Evolutionary conservation across 2,329 filamentous ascomycete species (phyloP), one percentile per base, ranked within the genome.

Genomic region (Talaromyces sp.): DNA sequence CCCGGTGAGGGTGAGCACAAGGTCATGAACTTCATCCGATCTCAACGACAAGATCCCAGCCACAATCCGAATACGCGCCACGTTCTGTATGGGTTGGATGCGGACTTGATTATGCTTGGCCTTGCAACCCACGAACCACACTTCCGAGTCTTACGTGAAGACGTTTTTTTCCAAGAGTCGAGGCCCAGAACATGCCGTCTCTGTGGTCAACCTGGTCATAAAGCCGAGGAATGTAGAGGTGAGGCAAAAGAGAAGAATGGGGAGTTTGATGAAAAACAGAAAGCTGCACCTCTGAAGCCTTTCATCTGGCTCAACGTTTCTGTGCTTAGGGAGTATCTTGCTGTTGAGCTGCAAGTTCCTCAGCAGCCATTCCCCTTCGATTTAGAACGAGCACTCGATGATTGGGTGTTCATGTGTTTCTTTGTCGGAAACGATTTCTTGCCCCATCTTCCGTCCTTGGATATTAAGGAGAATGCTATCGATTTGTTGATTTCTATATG

Each of bases 331-430:
- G 95, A 99, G 79, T 99, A 99, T 75, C 85, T 99, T 63, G 93
- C 90, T 65, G 89, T 92, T 60, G 95, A 99, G 79, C 87, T 99
- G 72, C 86, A 90, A 72, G 89, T 97, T 39, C 89, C 92, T 19
- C 86, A 88, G 64, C 86, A 97, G 69, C 89, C 89, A 1, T 98
- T 98, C 79, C 86, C 87, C 63, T 98, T 96, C 78, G 93, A 99
- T 75, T 84, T 99, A 52, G 95, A 99, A 79, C 89, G 95, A 69
- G 93, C 93, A 31, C 86, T 98, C 66, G 95, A 98, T 78, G 94
- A 98, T 75, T 98, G 94, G 95, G 92, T 98, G 14, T 98, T 98
- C 77, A 95, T 98, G 88, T 98, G 94, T 80, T 98, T 96, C 81
- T 98, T 98, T 76, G 94, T 98, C 64, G 94, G 94, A 70, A 99